Evolutionary conservation across 106 monocot species (phyloP).

Genomic region (Acorus gramineus): DNA sequence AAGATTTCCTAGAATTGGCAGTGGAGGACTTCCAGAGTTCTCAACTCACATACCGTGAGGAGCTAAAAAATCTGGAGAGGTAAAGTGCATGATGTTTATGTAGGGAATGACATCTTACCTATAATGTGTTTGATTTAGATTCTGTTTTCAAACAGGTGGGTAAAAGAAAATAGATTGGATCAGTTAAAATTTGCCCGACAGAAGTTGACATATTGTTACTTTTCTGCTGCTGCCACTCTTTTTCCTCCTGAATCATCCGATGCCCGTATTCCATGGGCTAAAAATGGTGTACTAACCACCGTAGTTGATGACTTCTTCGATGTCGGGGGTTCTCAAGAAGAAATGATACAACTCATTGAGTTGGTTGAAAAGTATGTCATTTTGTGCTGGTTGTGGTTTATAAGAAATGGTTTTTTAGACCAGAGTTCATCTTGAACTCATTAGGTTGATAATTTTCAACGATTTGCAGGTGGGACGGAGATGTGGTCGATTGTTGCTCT

Average conservation of each 20-base stretch:
- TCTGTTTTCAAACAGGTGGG: slow-evolving; percentile 47
- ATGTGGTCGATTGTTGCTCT: slow-evolving; percentile 31
- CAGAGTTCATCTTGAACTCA: no score
- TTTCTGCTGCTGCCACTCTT: slow-evolving; percentile 54
- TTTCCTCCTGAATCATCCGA: slow-evolving; percentile 40
- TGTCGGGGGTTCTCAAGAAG: slow-evolving; percentile 67
- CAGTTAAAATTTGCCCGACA: slow-evolving; percentile 67
- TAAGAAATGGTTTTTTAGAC: background rate
- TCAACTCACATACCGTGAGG: slow-evolving; percentile 49
- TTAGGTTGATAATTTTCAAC: background rate
- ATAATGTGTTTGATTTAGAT: background rate
- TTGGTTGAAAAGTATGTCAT: slow-evolving; percentile 53
- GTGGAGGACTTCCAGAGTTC: slow-evolving; percentile 46
- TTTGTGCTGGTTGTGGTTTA: background rate
- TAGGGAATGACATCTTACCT: no score
- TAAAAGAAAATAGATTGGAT: slow-evolving; percentile 67
- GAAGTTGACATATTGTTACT: slow-evolving; percentile 57
- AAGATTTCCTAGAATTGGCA: slow-evolving; percentile 45
- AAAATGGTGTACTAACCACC: slow-evolving; percentile 68
- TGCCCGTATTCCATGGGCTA: slow-evolving; percentile 71
- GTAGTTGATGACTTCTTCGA: slow-evolving; percentile 97
- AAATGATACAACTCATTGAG: slow-evolving; percentile 37
- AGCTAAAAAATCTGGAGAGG: slow-evolving; percentile 68
- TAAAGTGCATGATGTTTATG: background rate
- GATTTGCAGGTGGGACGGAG: slow-evolving; percentile 52